Evolutionary conservation across 768 basidiomycete species (phyloP), one percentile per base, ranked within the genome.

Genomic region (Mycena capillaripes): DNA sequence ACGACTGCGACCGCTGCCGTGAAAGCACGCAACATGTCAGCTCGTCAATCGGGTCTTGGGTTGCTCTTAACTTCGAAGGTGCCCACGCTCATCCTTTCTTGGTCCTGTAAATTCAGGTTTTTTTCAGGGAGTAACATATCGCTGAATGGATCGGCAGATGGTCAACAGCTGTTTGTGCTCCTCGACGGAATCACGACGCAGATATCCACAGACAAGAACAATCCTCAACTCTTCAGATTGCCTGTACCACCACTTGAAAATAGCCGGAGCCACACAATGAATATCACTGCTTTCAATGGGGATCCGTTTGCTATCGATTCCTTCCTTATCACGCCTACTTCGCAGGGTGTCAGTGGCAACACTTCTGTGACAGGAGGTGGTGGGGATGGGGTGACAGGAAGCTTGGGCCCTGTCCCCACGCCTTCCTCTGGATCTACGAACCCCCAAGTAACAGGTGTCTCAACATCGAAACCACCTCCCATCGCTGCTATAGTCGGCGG

Each of bases 231-330:
- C 19, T 69, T 69, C 17, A 40, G 0, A 4, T 38, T 48, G 1
- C 5, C 7, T 3, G 30, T 2, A 23, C 34, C 61, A 32, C 2
- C 36, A n/a, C 3, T 38, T 7, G 59, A 58, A 27, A 27, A n/a
- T n/a, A n/a, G n/a, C n/a, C n/a, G n/a, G n/a, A n/a, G n/a, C n/a
- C 67, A 69, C 38, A 61, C 50, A 10, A 30, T 69, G 14, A 29
- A 60, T 14, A 4, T 61, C 36, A 69, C 67, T 4, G 19, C 29
- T 27, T 38, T 42, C 44, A 23, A 17, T 12, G 36, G 23, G 17
- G 7, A 32, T 32, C 10, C 27, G 1, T 2, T 61, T 0, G 29
- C 8, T 5, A 9, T 69, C 25, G 58, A 69, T 55, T 69, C 50
- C 53, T 40, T 69, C 4, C 30, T 57, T 4, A 21, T 48, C 46